These are phyloP conservation scores for Ogataea kodamae DNA, from an alignment of 805 yeast genomes.

Conservation along the genomic window DNA sequence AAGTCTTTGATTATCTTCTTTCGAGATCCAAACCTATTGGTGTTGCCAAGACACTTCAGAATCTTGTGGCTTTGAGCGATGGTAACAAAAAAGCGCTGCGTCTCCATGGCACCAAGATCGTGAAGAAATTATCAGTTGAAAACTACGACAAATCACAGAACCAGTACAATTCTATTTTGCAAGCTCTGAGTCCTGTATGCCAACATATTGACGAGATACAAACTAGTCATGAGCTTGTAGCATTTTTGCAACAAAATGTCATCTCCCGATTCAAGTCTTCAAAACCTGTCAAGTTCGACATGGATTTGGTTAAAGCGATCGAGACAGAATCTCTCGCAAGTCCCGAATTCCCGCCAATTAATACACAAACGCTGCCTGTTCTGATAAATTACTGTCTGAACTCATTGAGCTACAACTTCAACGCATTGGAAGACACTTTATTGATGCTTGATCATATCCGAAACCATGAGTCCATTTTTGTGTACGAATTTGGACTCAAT, in stretches of 20 bases:
- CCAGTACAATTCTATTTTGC: conserved; percentile 10
- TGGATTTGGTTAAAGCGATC: neutral
- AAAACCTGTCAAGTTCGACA: conserved; percentile 1
- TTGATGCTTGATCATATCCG: conserved; percentile 24
- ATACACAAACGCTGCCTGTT: conserved; percentile 19
- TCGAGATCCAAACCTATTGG: conserved; percentile 22
- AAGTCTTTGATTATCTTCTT: conserved; percentile 29
- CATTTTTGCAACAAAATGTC: conserved; percentile 19
- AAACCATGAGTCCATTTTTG: conserved; percentile 26
- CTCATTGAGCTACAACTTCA: conserved; percentile 32
- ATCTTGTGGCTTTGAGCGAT: conserved; percentile 21
- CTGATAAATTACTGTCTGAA: conserved; percentile 27
- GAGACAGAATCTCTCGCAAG: neutral
- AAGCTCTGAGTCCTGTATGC: conserved; percentile 21
- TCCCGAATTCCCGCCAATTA: conserved; percentile 1
- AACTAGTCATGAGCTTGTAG: conserved; percentile 20
- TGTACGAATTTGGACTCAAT: conserved; percentile 32
- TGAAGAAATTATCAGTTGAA: conserved; percentile 6
- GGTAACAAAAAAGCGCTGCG: conserved; percentile 4
- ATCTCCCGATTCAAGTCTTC: conserved; percentile 18
- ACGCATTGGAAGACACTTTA: conserved; percentile 26
- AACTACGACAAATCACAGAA: conserved; percentile 10
- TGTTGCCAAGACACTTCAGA: conserved; percentile 25
- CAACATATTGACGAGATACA: conserved; percentile 23
- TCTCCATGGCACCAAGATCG: too few relatives aligned